Evolutionary conservation across 73 alveolate genomes (phyloP).

Genomic region (Paramecium bursaria): DNA sequence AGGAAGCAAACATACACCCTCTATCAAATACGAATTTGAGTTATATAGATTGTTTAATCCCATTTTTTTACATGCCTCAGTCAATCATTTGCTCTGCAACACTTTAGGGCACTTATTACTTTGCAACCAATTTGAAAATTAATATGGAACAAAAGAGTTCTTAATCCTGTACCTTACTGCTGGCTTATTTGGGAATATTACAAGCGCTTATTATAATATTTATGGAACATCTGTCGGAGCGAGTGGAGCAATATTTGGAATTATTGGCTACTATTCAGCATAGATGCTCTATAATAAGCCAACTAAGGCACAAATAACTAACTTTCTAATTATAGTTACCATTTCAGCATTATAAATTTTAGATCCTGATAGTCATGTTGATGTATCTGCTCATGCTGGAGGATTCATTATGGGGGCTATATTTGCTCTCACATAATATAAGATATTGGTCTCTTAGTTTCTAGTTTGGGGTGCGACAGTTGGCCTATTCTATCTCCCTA

Average conservation of each 20-base stretch:
- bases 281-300: constrained; percentile 18
- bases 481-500: too few relatives aligned
- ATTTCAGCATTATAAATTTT: background rate
- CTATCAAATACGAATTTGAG: constrained; percentile 25
- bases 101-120: background rate
- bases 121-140: constrained; percentile 9
- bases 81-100: constrained; percentile 18
- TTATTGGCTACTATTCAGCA: constrained; percentile 24
- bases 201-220: constrained; percentile 11
- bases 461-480: too few relatives aligned
- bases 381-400: constrained; percentile 34
- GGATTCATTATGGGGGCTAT: constrained; percentile 18
- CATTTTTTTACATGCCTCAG: constrained; percentile 37
- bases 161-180: background rate
- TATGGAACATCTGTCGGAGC: constrained; percentile 31
- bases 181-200: constrained; percentile 31
- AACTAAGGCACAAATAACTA: constrained; percentile 38
- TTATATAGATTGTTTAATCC: constrained; percentile 48
- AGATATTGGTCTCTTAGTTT: too few relatives aligned
- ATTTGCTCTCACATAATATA: too few relatives aligned
- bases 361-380: constrained; percentile 45
- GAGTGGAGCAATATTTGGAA: constrained; percentile 56
- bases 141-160: constrained; percentile 24
- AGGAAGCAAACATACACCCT: constrained; percentile 37
- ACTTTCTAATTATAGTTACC: background rate